Evolutionary conservation across 2,329 filamentous ascomycete species (phyloP), one percentile per base, ranked within the genome.

Genomic region (Aureobasidium sp.): DNA sequence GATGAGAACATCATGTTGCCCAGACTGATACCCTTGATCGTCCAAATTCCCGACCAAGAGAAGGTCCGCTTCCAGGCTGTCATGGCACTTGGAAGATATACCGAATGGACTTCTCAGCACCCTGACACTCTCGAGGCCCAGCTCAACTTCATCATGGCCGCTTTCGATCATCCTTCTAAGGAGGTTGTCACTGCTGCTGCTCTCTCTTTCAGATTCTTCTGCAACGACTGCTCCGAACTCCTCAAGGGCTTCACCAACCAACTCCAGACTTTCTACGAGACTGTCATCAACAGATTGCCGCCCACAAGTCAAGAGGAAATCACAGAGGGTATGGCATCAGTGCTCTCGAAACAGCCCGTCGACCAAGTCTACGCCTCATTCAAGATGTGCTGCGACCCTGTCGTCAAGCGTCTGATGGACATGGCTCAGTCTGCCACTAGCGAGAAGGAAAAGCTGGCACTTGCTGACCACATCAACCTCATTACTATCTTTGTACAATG

Each of bases 51-150:
- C 0, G 87, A 90, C 70, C 94, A 99, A 69, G 91, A 97, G 75
- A 99, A 97, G 78, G 83, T 99, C n/a, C 90, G 92, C 8, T 99
- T 99, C 75, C 93, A 96, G 65, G 93, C 93, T 6, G 96, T 97
- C 70, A 97, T 99, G 91, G 92, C 95, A 3, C 83, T 99, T 27
- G 94, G 91, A 41, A 85, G 94, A 64, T 99, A 99, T 72, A 99
- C 95, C 0, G 93, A 97, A 74, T 99, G 94, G 94, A 99, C 95
- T 0, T 86, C 94, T 5, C 86, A 91, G 51, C 94, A 99, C 70
- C 90, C 93, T 0, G 91, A 97, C 62, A 96, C 93, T 49, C 81
- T 99, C 9, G 89, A 96, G 74, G 83, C 90, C 8, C 94, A 99
- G 74, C 89, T 99, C 71, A 91, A 91, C 69, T 99, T 96, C 76